Conservation (phyloP, 2,329 filamentous ascomycete species). For the Claviceps maximensis region DNA sequence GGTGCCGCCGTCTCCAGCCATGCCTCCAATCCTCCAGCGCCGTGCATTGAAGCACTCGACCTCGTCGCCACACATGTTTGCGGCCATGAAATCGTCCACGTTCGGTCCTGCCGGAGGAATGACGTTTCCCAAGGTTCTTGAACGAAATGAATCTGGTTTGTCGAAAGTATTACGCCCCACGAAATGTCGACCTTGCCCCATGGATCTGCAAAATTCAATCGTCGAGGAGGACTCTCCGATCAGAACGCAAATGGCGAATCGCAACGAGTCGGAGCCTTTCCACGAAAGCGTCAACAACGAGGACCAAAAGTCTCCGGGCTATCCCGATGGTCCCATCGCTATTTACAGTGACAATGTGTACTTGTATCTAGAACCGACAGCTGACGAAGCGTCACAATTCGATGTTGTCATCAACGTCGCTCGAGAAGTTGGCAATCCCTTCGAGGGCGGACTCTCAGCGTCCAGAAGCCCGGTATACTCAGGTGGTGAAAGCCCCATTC, state of each 20-base stretch:
- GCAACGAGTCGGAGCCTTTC: conserved; percentile 40
- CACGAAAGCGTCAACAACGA: conserved; percentile 60
- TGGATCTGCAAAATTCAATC: conserved; percentile 30
- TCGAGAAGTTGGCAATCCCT: conserved; percentile 68
- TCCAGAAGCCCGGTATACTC: conserved; percentile 16
- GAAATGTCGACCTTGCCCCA: conserved; percentile 25
- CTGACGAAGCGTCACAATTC: conserved; percentile 62
- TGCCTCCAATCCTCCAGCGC: conserved; percentile 47
- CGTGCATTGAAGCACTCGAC: conserved; percentile 53
- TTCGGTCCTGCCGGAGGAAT: conserved; percentile 51
- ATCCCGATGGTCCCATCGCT: conserved; percentile 68
- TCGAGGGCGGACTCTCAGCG: conserved; percentile 28
- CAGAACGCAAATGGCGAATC: conserved; percentile 46
- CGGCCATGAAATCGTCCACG: conserved; percentile 42
- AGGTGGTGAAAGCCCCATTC: conserved; percentile 27
- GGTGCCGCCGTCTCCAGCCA: conserved; percentile 40
- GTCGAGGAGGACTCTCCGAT: conserved; percentile 46
- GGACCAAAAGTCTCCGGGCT: conserved; percentile 69
- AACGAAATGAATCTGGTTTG: conserved; percentile 47
- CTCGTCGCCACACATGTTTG: conserved; percentile 54
- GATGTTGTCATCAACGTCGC: conserved; percentile 80
- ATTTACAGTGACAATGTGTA: conserved; percentile 70
- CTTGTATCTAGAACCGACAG: conserved; percentile 67
- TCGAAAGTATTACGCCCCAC: conserved; percentile 44
- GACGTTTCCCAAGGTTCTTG: conserved; percentile 47